Conservation (phyloP, 1,139 yeast genomes). For the Sugiyamaella sp. region DNA sequence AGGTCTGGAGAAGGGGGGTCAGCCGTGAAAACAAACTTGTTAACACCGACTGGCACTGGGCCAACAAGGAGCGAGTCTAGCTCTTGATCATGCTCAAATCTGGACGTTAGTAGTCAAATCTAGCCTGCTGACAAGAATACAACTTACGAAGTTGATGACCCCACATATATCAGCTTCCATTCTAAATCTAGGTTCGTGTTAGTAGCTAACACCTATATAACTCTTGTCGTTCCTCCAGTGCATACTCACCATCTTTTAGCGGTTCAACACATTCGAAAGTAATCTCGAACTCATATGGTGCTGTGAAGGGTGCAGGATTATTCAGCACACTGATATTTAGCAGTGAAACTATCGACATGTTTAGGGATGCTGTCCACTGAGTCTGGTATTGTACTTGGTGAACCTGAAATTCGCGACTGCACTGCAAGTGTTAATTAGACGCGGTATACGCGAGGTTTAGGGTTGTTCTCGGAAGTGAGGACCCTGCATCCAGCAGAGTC, state of each 20-base stretch:
- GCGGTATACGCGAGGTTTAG: not conserved
- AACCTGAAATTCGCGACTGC: not conserved
- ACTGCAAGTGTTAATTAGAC: not conserved
- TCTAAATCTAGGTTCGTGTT: slow-evolving; percentile 61
- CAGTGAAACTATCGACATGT: slow-evolving; percentile 96
- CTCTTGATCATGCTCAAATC: slow-evolving; percentile 92
- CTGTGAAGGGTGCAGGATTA: slow-evolving; percentile 93
- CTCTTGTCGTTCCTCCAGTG: too few species aligned
- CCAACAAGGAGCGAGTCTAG: slow-evolving; percentile 94
- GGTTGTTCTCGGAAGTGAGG: not conserved
- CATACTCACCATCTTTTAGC: slow-evolving; percentile 58
- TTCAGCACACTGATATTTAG: slow-evolving; percentile 89
- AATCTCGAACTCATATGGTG: slow-evolving; percentile 93
- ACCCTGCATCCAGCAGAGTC: too few species aligned
- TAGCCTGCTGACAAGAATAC: not conserved
- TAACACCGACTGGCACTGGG: slow-evolving; percentile 96
- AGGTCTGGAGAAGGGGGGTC: slow-evolving; percentile 96
- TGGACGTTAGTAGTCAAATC: slow-evolving; percentile 18
- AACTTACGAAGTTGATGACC: slow-evolving; percentile 75
- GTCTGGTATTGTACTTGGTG: too few species aligned
- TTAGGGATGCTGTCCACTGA: too few species aligned
- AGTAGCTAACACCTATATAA: slow-evolving; percentile 3
- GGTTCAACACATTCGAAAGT: slow-evolving; percentile 97
- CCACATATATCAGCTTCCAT: slow-evolving; percentile 97
- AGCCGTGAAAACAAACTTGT: slow-evolving; percentile 88